phyloP scores from a whole-genome alignment of 495 filamentous ascomycete species.

The Elasticomyces elasticus region DNA sequence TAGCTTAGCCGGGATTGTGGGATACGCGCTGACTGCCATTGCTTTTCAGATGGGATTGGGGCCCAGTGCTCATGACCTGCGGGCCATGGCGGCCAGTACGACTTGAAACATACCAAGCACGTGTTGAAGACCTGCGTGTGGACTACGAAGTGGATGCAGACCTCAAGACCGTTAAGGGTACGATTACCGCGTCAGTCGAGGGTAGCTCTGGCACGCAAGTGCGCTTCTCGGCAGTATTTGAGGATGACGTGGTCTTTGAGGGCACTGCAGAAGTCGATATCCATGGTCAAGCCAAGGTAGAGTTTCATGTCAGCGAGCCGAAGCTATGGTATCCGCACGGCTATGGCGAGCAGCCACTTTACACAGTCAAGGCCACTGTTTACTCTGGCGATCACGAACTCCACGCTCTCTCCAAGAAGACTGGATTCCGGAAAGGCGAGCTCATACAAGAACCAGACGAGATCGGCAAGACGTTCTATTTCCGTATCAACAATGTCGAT shows the following conservation, averaged over 20 bases:
- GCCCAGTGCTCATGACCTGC: constrained; percentile 31
- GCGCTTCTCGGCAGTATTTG: constrained; percentile 21
- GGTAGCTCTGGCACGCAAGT: constrained; percentile 22
- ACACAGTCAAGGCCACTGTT: constrained; percentile 26
- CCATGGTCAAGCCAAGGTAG: constrained; percentile 25
- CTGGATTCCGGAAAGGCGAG: constrained; percentile 30
- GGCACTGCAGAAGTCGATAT: constrained; percentile 21
- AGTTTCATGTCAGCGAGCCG: constrained; percentile 27
- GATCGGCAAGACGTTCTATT: constrained; percentile 33
- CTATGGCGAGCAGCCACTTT: constrained; percentile 32
- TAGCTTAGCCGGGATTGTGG: no score
- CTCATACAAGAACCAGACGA: constrained; percentile 31
- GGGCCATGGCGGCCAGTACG: constrained; percentile 32
- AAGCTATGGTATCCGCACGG: constrained; percentile 34
- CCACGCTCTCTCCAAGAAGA: constrained; percentile 24
- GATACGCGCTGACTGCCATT: no score
- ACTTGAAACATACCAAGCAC: constrained; percentile 28
- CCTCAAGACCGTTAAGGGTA: constrained; percentile 26
- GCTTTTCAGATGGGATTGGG: constrained; percentile 36
- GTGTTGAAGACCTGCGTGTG: constrained; percentile 27
- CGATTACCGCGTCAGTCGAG: constrained; percentile 25
- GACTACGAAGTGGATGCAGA: constrained; percentile 26
- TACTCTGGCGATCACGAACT: constrained; percentile 22
- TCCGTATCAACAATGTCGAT: constrained; percentile 31
- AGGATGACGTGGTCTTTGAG: constrained; percentile 22